phyloP scores from a whole-genome alignment of 371 early-diverging fungal species.

The Lichtheimia hyalospora region DNA sequence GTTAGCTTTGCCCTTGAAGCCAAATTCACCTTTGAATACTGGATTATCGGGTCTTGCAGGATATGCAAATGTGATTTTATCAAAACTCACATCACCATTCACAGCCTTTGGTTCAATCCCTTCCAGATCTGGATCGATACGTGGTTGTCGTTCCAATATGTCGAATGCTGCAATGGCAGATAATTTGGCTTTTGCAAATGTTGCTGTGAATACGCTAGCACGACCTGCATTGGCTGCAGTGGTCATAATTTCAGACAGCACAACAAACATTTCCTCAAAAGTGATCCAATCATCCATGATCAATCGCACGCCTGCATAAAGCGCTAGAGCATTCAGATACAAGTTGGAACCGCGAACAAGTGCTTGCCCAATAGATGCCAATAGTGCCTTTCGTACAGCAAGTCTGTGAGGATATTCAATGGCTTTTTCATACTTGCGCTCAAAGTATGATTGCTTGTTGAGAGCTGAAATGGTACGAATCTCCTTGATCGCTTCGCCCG shows the following conservation, averaged over 20 bases:
- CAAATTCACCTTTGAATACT: conserved; percentile 68
- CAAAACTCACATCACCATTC: conserved; percentile 37
- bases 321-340: conserved; percentile 56
- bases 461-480: conserved; percentile 81
- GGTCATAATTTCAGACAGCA: conserved; percentile 71
- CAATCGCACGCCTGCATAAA: conserved; percentile 53
- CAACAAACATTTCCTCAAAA: conserved; percentile 49
- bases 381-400: conserved; percentile 51
- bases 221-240: conserved; percentile 61
- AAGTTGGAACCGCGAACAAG: conserved; percentile 58
- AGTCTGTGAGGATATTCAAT: conserved; percentile 63
- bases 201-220: conserved; percentile 47
- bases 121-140: conserved; percentile 58
- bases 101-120: conserved; percentile 26
- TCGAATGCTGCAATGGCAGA: conserved; percentile 70
- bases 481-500: conserved; percentile 76
- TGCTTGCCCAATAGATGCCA: conserved; percentile 60
- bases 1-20: conserved; percentile 62
- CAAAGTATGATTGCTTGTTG: conserved; percentile 68
- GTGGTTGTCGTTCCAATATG: conserved; percentile 62
- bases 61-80: conserved; percentile 70
- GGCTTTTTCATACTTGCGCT: conserved; percentile 49
- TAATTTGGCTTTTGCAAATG: conserved; percentile 68
- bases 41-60: conserved; percentile 71
- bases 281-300: conserved; percentile 28